phyloP scores from a whole-genome alignment of 768 basidiomycete genomes.

The Psilocybe cubensis region DNA sequence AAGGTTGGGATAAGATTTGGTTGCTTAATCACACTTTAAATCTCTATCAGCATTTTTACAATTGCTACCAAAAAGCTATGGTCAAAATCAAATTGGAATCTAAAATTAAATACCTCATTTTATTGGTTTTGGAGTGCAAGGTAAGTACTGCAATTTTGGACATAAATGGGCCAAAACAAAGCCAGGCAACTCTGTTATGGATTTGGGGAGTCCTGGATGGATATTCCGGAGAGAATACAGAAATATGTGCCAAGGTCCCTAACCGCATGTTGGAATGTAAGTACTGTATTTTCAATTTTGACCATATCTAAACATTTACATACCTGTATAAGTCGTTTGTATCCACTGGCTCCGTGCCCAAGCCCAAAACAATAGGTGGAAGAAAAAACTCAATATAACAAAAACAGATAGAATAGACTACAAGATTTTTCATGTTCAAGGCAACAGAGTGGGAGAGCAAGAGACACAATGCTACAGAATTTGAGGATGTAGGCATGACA shows the following conservation, averaged over 20 bases:
- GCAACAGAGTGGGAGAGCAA: neutral
- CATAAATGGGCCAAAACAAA: neutral
- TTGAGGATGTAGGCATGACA: neutral
- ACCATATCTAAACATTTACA: neutral
- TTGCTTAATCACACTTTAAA: neutral
- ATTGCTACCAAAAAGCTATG: neutral
- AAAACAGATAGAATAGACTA: conserved; percentile 14
- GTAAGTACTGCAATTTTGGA: neutral
- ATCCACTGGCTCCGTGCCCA: conserved; percentile 15
- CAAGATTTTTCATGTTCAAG: neutral
- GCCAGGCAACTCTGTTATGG: neutral
- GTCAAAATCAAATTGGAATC: neutral
- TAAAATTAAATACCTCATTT: neutral
- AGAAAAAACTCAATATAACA: conserved; percentile 1
- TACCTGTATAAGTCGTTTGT: conserved; percentile 2
- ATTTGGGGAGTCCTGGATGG: neutral
- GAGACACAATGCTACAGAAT: neutral
- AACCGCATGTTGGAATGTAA: neutral
- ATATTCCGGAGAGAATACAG: neutral
- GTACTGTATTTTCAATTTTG: neutral
- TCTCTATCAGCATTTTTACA: neutral
- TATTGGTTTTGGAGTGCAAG: neutral
- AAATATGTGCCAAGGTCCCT: neutral
- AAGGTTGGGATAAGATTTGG: neutral
- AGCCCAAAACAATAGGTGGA: conserved; percentile 6